These are phyloP conservation scores for Boletales sp. DNA, from an alignment of 768 basidiomycete species.

Conservation along the genomic window DNA sequence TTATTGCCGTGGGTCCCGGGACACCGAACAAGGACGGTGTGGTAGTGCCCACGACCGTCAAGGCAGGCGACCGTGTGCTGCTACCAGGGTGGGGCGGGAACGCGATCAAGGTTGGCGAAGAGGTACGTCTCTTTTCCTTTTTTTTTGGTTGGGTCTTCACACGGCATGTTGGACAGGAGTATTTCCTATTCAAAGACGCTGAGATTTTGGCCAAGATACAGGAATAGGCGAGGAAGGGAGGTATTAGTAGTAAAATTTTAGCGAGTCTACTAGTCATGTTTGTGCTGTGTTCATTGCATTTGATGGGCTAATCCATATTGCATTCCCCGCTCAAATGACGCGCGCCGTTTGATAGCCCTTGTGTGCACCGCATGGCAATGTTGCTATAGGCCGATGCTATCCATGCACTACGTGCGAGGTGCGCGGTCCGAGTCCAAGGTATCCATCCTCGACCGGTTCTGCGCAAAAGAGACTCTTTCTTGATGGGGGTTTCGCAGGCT, in stretches of 20 bases:
- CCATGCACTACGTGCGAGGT: background rate
- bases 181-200: conserved; percentile 88
- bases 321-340: conserved; percentile 27
- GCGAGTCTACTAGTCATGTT: conserved; percentile 13
- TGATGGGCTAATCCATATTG: conserved; percentile 20
- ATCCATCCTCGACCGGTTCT: too few species aligned
- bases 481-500: too few species aligned
- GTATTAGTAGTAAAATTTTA: conserved; percentile 6
- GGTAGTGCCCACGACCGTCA: conserved; percentile 70
- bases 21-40: conserved; percentile 85
- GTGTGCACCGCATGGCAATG: background rate
- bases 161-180: conserved; percentile 59
- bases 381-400: background rate
- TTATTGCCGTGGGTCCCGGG: conserved; percentile 93
- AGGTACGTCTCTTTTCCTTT: conserved; percentile 50
- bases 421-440: too few species aligned
- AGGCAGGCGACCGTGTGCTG: conserved; percentile 88
- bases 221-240: conserved; percentile 60
- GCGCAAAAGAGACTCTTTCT: too few species aligned
- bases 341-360: background rate
- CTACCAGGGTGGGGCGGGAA: conserved; percentile 97
- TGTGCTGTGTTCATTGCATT: conserved; percentile 20
- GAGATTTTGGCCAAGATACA: conserved; percentile 97
- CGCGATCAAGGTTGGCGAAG: conserved; percentile 94
- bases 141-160: too few species aligned